Percentiles rank a stretch among this genome's conserved stretches.
phyloP scores from a whole-genome alignment of 2,329 filamentous ascomycete genomes.

The Lizonia empirigonia region DNA sequence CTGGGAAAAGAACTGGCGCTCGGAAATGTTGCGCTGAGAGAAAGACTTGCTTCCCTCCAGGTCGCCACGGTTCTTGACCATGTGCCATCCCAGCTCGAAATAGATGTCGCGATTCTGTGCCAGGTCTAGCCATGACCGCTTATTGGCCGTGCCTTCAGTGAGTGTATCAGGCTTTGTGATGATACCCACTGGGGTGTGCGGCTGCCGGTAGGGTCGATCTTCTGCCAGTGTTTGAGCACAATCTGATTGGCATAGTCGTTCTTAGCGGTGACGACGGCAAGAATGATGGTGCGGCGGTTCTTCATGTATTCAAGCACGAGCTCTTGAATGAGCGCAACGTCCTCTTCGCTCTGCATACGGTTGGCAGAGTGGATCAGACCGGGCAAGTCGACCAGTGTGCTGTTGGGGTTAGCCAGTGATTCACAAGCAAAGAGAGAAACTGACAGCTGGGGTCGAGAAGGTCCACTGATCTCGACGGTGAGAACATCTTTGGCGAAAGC shows the following conservation, averaged over 20 bases:
- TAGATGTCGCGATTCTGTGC: constrained; percentile 46
- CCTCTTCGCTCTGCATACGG: constrained; percentile 11
- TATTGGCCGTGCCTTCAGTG: constrained; percentile 31
- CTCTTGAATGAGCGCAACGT: constrained; percentile 16
- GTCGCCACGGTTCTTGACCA: constrained; percentile 62
- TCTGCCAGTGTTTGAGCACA: constrained; percentile 12
- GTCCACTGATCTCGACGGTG: constrained; percentile 49
- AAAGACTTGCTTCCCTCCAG: constrained; percentile 44
- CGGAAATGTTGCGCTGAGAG: constrained; percentile 38
- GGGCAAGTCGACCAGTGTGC: constrained; percentile 51
- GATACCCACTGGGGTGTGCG: constrained; percentile 53
- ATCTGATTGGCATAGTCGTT: constrained; percentile 42
- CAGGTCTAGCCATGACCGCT: constrained; percentile 48
- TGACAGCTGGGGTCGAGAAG: constrained; percentile 31
- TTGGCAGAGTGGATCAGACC: constrained; percentile 44
- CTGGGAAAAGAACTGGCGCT: too few species aligned
- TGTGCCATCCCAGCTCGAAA: constrained; percentile 59
- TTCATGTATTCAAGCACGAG: constrained; percentile 26
- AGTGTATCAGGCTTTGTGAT: constrained; percentile 38
- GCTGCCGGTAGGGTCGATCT: constrained; percentile 41
- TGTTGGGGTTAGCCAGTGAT: not conserved
- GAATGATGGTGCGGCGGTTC: constrained; percentile 26
- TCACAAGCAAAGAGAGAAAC: not conserved
- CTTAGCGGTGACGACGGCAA: constrained; percentile 45
- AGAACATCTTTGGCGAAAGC: constrained; percentile 49